A percentile compares a stretch with the other conserved stretches of the same genome.
Conservation (phyloP, 805 yeast genomes). For the Starmerella sp. region DNA sequence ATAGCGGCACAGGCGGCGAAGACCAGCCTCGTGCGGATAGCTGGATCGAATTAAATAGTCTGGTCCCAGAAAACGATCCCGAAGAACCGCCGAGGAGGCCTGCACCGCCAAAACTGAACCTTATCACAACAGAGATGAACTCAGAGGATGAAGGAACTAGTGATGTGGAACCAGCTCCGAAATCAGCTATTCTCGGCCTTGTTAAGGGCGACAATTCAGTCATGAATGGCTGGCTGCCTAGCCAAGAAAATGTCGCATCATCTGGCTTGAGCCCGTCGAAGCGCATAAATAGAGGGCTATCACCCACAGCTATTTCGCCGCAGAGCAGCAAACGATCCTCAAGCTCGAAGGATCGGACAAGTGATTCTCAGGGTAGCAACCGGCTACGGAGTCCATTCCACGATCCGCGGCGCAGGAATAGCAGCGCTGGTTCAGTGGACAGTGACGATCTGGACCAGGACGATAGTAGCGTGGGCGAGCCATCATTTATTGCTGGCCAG, state of each 20-base stretch:
- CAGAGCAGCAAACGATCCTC: not conserved
- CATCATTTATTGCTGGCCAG: not conserved
- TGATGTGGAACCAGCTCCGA: slow-evolving; percentile 7
- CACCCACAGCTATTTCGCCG: not conserved
- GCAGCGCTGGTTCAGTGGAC: not conserved
- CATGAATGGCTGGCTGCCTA: slow-evolving; percentile 15
- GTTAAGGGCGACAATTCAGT: slow-evolving; percentile 3
- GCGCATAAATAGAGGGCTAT: not conserved
- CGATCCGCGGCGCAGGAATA: not conserved
- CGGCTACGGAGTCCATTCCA: not conserved
- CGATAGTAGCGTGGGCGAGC: not conserved
- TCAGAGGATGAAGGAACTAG: not conserved
- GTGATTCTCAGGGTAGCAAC: not conserved
- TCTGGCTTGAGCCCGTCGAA: slow-evolving; percentile 1
- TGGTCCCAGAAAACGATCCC: not conserved
- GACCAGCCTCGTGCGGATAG: not conserved
- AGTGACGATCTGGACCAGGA: not conserved
- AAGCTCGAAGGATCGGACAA: not conserved
- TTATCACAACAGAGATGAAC: slow-evolving; percentile 15
- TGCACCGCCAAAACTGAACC: slow-evolving; percentile 10
- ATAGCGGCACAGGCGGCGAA: not conserved
- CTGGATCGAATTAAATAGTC: slow-evolving; percentile 12
- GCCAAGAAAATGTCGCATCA: not conserved
- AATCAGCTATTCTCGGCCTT: slow-evolving; percentile 18
- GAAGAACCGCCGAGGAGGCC: not conserved